phyloP scores from a whole-genome alignment of 2,329 filamentous ascomycete genomes.

The Chlorencoelia australis region DNA sequence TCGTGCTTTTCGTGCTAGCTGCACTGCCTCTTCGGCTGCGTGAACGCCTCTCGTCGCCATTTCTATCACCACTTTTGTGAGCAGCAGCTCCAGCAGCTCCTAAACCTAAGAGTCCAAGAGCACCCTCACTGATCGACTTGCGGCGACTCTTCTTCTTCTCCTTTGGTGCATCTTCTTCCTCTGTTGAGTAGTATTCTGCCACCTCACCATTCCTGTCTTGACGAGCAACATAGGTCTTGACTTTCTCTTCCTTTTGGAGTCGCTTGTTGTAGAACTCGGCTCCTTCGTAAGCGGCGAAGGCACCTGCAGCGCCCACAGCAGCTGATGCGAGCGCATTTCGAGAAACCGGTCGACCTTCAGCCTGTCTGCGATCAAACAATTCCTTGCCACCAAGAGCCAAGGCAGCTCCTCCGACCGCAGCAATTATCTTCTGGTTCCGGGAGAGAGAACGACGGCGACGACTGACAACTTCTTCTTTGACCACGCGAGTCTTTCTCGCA shows the following conservation, averaged over 20 bases:
- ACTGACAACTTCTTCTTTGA: conserved; percentile 49
- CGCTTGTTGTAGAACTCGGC: conserved; percentile 54
- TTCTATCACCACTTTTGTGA: conserved; percentile 35
- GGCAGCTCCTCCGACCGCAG: conserved; percentile 54
- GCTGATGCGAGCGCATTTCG: conserved; percentile 50
- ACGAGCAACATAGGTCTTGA: conserved; percentile 43
- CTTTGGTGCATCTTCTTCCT: conserved; percentile 41
- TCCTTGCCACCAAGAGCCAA: conserved; percentile 58
- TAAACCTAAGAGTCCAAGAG: conserved; percentile 50
- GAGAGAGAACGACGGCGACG: conserved; percentile 41
- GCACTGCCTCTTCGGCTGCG: conserved; percentile 31
- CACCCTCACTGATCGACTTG: conserved; percentile 55
- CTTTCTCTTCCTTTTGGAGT: conserved; percentile 29
- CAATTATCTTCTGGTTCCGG: conserved; percentile 57
- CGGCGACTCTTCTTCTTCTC: conserved; percentile 42
- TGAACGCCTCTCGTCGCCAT: neutral
- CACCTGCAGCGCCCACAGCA: conserved; percentile 53
- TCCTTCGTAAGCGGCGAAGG: conserved; percentile 53
- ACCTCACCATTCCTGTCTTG: conserved; percentile 43
- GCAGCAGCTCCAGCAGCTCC: conserved; percentile 51
- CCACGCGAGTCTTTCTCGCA: conserved; percentile 36
- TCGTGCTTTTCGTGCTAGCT: conserved; percentile 37
- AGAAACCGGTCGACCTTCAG: conserved; percentile 35
- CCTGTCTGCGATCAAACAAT: conserved; percentile 52
- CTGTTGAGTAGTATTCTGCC: conserved; percentile 44